Evolutionary conservation across 2,329 filamentous ascomycete species (phyloP), one percentile per base, ranked within the genome.

Genomic region (Ascochyta fabae): DNA sequence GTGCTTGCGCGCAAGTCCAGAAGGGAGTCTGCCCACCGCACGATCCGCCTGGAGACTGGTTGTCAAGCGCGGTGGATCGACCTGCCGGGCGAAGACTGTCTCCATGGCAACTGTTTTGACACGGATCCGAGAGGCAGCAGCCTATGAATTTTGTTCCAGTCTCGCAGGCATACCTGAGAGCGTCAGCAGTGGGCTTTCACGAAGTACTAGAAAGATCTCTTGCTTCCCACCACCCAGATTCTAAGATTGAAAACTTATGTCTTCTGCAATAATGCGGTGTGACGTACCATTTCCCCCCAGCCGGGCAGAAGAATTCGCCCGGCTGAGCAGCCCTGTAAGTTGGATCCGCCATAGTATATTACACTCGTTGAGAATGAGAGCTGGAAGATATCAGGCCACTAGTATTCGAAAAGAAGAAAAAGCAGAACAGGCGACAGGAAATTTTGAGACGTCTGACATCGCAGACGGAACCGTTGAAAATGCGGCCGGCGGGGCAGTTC

Each of bases 61-160:
- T 62, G 49, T 71, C 71, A 29, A 63, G 42, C 16, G 62, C 56
- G 3, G 63, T 50, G 13, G 71, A 66, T 40, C 75, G 75, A 42
- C 65, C 71, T 7, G 69, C 66, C n/a, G 66, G 34, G 10, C 65
- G 59, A 15, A 77, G 55, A 36, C 63, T 60, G 23, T 59, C 62
- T 19, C 62, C 55, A 3, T 71, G 65, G 35, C 75, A 77, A 10
- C 68, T 69, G n/a, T 69, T 67, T 5, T 56, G 51, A 51, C 75
- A 77, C 5, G 74, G 69, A 35, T 76, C 63, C 6, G 56, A 51
- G n/a, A 52, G 60, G 54, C 76, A 77, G 58, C 75, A 77, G 0
- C 75, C 75, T 1, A 77, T 59, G 45, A 77, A 78, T 8, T 59
- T 65, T 7, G 68, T 60, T 27, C 67, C 53, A 0, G 59, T 50